phyloP scores from a whole-genome alignment of 345 rosid genomes.

The Conringia planisiliqua region DNA sequence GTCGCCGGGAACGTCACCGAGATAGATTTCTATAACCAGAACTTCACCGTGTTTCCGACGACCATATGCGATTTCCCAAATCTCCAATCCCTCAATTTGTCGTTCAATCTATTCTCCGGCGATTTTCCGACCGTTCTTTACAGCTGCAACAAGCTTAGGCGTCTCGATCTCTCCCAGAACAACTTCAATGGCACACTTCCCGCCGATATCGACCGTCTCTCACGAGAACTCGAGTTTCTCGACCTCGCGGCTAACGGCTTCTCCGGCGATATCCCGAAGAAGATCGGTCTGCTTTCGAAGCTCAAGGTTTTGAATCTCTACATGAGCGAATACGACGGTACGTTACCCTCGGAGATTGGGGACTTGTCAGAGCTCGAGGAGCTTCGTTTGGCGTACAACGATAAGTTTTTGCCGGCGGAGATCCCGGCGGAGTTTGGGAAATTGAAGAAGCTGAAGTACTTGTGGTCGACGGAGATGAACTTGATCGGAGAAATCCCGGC shows the following conservation, averaged over 20 bases:
- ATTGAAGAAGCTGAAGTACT: conserved; percentile 43
- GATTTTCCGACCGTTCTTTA: conserved; percentile 57
- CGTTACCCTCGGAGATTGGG: conserved; percentile 76
- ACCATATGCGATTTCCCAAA: conserved; percentile 63
- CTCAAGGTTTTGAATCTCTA: conserved; percentile 39
- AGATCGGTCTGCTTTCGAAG: conserved; percentile 43
- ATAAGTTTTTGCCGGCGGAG: conserved; percentile 42
- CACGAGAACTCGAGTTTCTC: conserved; percentile 40
- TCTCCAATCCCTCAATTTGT: conserved; percentile 43
- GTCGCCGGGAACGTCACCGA: conserved; percentile 40
- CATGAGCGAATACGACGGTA: conserved; percentile 57
- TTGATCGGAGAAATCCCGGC: conserved; percentile 64
- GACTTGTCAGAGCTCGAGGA: conserved; percentile 55
- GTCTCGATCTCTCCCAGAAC: conserved; percentile 63
- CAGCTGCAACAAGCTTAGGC: conserved; percentile 55
- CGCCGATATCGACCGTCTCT: conserved; percentile 48
- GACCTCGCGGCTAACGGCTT: conserved; percentile 57
- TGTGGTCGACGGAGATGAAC: conserved; percentile 52
- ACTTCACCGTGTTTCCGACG: conserved; percentile 52
- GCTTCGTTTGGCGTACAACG: conserved; percentile 45
- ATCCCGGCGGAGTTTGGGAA: conserved; percentile 66
- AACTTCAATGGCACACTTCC: conserved; percentile 66
- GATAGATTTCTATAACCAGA: conserved; percentile 30
- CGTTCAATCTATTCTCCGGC: conserved; percentile 51
- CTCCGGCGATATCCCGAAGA: conserved; percentile 65